Conservation (phyloP, 352 stramenopile genomes). For the Phytophthora citrophthora region DNA sequence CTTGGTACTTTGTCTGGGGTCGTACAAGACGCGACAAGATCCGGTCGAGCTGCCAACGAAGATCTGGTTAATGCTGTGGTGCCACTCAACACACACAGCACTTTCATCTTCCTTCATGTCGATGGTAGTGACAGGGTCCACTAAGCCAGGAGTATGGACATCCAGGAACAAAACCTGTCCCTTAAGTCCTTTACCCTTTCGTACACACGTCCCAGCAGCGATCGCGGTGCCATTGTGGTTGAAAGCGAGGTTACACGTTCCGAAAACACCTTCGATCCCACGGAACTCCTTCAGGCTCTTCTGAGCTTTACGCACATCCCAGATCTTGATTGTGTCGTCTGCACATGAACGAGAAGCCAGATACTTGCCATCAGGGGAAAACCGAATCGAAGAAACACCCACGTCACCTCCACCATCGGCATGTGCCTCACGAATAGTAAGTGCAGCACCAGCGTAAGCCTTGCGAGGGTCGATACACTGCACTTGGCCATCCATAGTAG, state of each 20-base stretch:
- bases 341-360: constrained; percentile 75
- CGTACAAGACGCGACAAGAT: constrained; percentile 75
- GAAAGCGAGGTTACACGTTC: constrained; percentile 83
- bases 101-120: constrained; percentile 85
- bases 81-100: constrained; percentile 85
- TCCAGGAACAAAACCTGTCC: constrained; percentile 81
- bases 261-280: constrained; percentile 72
- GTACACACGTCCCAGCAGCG: constrained; percentile 74
- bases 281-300: constrained; percentile 68
- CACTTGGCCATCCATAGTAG: constrained; percentile 81
- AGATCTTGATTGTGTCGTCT: constrained; percentile 85
- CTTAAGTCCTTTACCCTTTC: constrained; percentile 54
- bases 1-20: constrained; percentile 72
- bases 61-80: constrained; percentile 83
- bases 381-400: constrained; percentile 74
- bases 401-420: constrained; percentile 73
- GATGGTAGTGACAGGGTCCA: constrained; percentile 61
- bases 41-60: constrained; percentile 77
- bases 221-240: constrained; percentile 77
- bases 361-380: constrained; percentile 69
- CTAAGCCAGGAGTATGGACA: constrained; percentile 61
- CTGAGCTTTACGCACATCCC: constrained; percentile 73
- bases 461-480: constrained; percentile 81
- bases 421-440: constrained; percentile 76
- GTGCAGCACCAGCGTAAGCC: constrained; percentile 62